A percentile compares a stretch with the other conserved stretches of the same genome.
phyloP scores from a whole-genome alignment of 2,329 filamentous ascomycete genomes.

The Truncatella angustata region DNA sequence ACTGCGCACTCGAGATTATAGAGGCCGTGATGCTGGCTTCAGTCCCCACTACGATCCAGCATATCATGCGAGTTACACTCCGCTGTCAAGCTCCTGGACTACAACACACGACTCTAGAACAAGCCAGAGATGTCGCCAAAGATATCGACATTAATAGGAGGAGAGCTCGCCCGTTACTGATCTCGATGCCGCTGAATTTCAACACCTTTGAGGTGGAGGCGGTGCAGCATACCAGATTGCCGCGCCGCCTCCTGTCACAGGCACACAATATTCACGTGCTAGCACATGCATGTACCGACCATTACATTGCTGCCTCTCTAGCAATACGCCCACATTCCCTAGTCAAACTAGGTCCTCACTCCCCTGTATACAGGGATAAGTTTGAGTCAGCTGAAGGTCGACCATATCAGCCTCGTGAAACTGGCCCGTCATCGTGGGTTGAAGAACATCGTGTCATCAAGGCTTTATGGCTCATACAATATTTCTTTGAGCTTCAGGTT shows the following conservation, averaged over 20 bases:
- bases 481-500: not conserved
- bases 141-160: not conserved
- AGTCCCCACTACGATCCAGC: not conserved
- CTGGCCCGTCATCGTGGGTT: not conserved
- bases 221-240: not conserved
- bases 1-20: not conserved
- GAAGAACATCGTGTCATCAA: constrained; percentile 2
- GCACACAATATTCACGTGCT: not conserved
- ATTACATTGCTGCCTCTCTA: not conserved
- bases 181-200: no score
- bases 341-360: not conserved
- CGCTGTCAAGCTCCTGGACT: not conserved
- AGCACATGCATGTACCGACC: not conserved
- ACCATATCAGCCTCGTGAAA: not conserved
- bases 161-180: no score
- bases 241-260: not conserved
- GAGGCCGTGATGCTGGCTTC: not conserved
- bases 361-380: not conserved
- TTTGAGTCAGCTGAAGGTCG: not conserved
- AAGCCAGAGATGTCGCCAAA: not conserved
- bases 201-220: not conserved
- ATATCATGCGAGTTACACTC: not conserved
- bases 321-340: not conserved
- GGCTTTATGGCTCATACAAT: not conserved
- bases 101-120: not conserved